Evolutionary conservation across 768 basidiomycete species (phyloP), one percentile per base, ranked within the genome.

Genomic region (Krasilnikovozyma curviuscula): DNA sequence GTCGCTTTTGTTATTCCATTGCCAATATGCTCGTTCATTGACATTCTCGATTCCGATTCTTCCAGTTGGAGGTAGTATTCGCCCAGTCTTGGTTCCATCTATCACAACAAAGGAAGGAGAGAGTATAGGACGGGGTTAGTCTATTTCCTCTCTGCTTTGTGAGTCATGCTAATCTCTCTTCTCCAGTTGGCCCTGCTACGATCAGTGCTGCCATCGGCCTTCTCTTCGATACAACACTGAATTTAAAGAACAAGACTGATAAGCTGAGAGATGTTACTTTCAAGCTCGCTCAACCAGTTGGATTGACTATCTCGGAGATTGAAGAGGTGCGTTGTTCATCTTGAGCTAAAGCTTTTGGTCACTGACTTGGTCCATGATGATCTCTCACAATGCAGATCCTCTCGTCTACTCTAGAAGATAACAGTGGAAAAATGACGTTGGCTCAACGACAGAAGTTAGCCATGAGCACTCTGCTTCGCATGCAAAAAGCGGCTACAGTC

Each of bases 281-380:
- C 0, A 82, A 85, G 62, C 65, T 89, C 24, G 71, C 73, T 3
- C 73, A 78, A n/a, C 74, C 69, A 35, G 76, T 82, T n/a, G 73
- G 76, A 41, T 73, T 82, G 42, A 68, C 72, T 14, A 69, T 81
- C 6, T 78, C 81, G 18, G 78, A 78, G 50, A 72, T 81, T 14
- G 71, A 74, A 46, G 79, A 83, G 66, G 79, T 79, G 50, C n/a
- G 70, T 57, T 5, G 16, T 12, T 32, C 44, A 2, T 52, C 50
- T 16, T 30, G 41, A 16, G 7, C 41, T 30, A 13, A 21, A 16
- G 28, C 40, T 3, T 32, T 46, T 23, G 32, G 50, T 10, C 45
- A 52, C 7, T 40, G 39, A 13, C 18, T 49, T 1, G 18, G 14
- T 48, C 23, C 37, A 33, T 21, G 25, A 38, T 13, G 19, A 16